Base-by-base conservation (phyloP, 2,329 filamentous ascomycete genomes). In the Coniochaeta sp. region DNA sequence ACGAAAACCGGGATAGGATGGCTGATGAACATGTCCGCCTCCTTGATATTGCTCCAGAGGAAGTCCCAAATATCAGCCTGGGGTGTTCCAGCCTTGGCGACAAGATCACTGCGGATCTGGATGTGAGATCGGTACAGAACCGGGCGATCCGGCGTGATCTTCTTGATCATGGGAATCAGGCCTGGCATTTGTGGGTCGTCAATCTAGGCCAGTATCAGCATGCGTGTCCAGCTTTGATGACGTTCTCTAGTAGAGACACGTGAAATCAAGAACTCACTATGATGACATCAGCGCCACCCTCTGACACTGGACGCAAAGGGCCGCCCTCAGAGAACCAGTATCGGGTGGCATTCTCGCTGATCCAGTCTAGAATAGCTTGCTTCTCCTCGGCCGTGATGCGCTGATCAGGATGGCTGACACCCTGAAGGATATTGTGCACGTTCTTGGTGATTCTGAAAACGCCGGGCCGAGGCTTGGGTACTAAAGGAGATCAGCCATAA, bases 381-480 rank as follows among this genome's bases (percentile, higher is more conserved):
- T 87, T 85, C 61, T 90, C 83, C 1, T 88, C 81, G 1, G 77
- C 66, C 0, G 80, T 84, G 34, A 93, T 79, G n/a, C 84, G 81
- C 65, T 90, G 82, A 2, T 83, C 81, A 0, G 85, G 82, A 28
- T 81, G 78, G 44, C 86, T 85, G 47, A 93, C 90, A 9, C 90
- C 90, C 74, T 95, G 90, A 2, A 95, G 84, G 64, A 93, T 93
- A 73, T 95, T 95, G 82, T 95, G 90, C 66, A 92, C 89, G 65
- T 89, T 92, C 76, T 95, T 95, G 65, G 90, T 95, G 72, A 91
- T 88, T 58, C 89, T 82, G 73, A 95, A 95, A 12, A 93, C 86
- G 17, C 89, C 87, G 3, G 89, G 89, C 58, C 88, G 86, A 24
- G 90, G 89, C 71, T 91, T 91, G 7, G 90, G 90, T 1, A 93